Evolutionary conservation across 306 rosid genomes (phyloP).

Genomic region (Glycine tomentella): DNA sequence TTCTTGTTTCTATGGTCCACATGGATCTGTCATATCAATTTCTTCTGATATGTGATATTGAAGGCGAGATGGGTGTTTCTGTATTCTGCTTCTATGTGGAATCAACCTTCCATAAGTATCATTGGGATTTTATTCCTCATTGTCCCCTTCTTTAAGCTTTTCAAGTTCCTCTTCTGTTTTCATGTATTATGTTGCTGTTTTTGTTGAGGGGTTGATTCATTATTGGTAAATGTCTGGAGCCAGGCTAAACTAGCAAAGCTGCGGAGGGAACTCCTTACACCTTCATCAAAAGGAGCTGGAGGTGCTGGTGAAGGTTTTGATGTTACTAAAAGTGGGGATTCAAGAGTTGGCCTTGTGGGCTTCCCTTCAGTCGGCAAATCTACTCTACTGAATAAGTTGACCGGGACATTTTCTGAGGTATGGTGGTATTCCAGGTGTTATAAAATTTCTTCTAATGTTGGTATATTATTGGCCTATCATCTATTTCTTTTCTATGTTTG

Average conservation of each 20-base stretch:
- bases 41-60: slow-evolving; percentile 10
- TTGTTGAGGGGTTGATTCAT: slow-evolving; percentile 39
- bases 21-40: slow-evolving; percentile 23
- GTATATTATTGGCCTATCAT: slow-evolving; percentile 1
- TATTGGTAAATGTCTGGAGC: slow-evolving; percentile 37
- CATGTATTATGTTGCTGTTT: background rate
- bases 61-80: slow-evolving; percentile 24
- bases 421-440: slow-evolving; percentile 25
- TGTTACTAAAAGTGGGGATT: slow-evolving; percentile 99
- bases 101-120: too few relatives aligned
- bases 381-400: slow-evolving; percentile 88
- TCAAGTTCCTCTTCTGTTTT: background rate
- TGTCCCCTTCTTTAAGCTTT: background rate
- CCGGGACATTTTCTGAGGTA: slow-evolving; percentile 99
- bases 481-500: slow-evolving; percentile 25
- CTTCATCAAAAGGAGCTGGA: slow-evolving; percentile 87
- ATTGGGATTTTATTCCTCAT: too few relatives aligned
- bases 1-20: background rate
- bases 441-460: slow-evolving; percentile 20
- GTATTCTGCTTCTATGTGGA: slow-evolving; percentile 4
- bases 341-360: slow-evolving; percentile 98
- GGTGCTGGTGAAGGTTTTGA: slow-evolving; percentile 99
- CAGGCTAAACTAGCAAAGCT: slow-evolving; percentile 98
- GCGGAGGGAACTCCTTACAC: slow-evolving; percentile 90
- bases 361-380: slow-evolving; percentile 99